These are phyloP conservation scores for Candida manassasensis DNA, from an alignment of 805 yeast genomes.

Conservation along the genomic window DNA sequence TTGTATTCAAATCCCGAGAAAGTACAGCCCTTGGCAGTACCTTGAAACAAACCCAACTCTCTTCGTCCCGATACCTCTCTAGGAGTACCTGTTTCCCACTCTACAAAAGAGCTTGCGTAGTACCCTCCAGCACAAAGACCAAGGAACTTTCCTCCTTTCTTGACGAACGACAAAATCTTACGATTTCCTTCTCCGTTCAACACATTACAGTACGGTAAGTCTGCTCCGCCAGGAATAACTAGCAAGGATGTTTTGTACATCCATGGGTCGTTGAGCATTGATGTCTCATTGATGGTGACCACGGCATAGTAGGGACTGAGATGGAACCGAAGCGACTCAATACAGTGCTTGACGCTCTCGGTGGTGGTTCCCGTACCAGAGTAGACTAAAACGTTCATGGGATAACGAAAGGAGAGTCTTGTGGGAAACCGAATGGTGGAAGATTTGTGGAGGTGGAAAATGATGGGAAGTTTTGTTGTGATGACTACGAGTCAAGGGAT, in stretches of 20 bases:
- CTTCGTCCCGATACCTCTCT: conserved; percentile 85
- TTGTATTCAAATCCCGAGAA: conserved; percentile 77
- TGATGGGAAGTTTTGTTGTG: too few species aligned
- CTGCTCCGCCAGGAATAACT: conserved; percentile 97
- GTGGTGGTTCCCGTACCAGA: conserved; percentile 76
- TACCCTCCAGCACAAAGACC: conserved; percentile 98
- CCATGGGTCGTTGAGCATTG: conserved; percentile 85
- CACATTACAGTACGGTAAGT: conserved; percentile 72
- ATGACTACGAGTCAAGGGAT: neutral
- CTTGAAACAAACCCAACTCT: conserved; percentile 79
- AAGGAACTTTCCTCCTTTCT: conserved; percentile 73
- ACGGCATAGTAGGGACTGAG: conserved; percentile 90
- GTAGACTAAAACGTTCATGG: conserved; percentile 34
- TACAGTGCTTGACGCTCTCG: conserved; percentile 79
- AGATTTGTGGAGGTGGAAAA: too few species aligned
- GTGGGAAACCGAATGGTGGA: too few species aligned
- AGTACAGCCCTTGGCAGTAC: conserved; percentile 77
- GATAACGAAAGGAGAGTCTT: too few species aligned
- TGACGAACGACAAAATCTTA: conserved; percentile 57
- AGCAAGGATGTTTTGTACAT: conserved; percentile 66
- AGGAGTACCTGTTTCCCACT: conserved; percentile 75
- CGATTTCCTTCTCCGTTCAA: conserved; percentile 68
- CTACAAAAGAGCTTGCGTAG: conserved; percentile 68
- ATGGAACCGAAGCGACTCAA: conserved; percentile 67
- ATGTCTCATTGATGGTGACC: conserved; percentile 56